A percentile compares a stretch with the other conserved stretches of the same genome.
These are phyloP conservation scores for Trichophyton equinum DNA, from an alignment of 2,329 filamentous ascomycete genomes.

Conservation along the genomic window DNA sequence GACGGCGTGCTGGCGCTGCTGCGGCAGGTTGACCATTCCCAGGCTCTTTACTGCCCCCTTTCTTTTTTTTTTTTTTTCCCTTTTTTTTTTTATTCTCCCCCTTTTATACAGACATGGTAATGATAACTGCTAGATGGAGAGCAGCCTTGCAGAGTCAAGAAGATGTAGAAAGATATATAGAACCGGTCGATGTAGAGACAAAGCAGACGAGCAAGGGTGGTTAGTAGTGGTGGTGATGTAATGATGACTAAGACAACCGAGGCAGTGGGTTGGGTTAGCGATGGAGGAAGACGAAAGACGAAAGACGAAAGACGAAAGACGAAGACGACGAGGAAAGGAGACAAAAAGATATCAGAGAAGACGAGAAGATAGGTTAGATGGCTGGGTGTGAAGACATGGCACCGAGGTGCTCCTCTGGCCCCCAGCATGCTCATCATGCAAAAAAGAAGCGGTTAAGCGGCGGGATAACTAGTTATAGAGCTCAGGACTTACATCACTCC, in stretches of 20 bases:
- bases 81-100: too few species aligned
- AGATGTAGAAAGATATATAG: not conserved
- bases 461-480: not conserved
- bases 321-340: not conserved
- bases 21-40: constrained; percentile 31
- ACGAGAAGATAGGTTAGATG: not conserved
- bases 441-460: not conserved
- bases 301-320: not conserved
- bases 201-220: constrained; percentile 21
- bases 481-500: too few species aligned
- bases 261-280: not conserved
- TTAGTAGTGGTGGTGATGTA: constrained; percentile 21
- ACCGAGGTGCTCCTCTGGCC: constrained; percentile 34
- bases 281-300: too few species aligned
- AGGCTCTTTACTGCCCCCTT: too few species aligned
- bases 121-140: not conserved
- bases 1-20: constrained; percentile 41
- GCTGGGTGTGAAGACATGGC: not conserved
- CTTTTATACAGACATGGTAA: not conserved
- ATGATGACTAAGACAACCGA: constrained; percentile 17
- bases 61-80: too few species aligned
- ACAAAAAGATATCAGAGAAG: not conserved
- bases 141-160: too few species aligned
- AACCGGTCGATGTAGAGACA: too few species aligned
- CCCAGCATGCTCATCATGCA: constrained; percentile 40